Evolutionary conservation across 2,329 filamentous ascomycete species (phyloP).

Genomic region (Colletotrichum eremochloae): DNA sequence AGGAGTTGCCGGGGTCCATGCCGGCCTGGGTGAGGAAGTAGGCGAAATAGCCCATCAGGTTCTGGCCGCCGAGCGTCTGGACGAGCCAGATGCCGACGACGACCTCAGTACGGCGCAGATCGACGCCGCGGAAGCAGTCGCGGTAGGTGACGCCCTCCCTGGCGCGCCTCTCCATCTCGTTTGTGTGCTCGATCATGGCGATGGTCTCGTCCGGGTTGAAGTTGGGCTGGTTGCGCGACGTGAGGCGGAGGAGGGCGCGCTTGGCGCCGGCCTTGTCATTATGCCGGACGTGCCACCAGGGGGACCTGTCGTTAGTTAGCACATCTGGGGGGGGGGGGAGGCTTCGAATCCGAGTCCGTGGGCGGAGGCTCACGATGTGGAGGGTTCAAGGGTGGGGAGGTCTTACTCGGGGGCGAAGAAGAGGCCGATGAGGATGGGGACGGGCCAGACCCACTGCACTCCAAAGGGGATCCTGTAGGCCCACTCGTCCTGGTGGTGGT

Average conservation of each 20-base stretch:
- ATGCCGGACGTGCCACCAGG: constrained; percentile 65
- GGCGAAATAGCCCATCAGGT: constrained; percentile 55
- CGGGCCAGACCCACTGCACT: constrained; percentile 66
- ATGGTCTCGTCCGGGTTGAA: constrained; percentile 63
- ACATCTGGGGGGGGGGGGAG: neutral
- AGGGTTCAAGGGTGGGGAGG: neutral
- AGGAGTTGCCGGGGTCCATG: constrained; percentile 58
- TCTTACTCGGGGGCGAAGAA: constrained; percentile 62
- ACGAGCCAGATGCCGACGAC: constrained; percentile 63
- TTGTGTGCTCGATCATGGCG: constrained; percentile 68
- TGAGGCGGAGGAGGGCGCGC: constrained; percentile 57
- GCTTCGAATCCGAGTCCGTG: neutral
- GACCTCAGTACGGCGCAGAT: constrained; percentile 67
- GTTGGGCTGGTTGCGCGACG: constrained; percentile 52
- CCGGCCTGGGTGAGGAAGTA: constrained; percentile 57
- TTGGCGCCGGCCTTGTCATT: constrained; percentile 57
- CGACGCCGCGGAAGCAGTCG: constrained; percentile 66
- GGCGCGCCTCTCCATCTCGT: constrained; percentile 60
- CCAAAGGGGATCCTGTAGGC: constrained; percentile 65
- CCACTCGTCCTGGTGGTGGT: constrained; percentile 57
- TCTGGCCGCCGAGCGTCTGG: constrained; percentile 62
- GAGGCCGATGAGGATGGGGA: constrained; percentile 60
- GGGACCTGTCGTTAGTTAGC: constrained; percentile 52
- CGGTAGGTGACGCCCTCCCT: constrained; percentile 59
- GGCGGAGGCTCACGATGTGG: neutral